phyloP scores from a whole-genome alignment of 139 green algal genomes.

The Picochlorum sp. region DNA sequence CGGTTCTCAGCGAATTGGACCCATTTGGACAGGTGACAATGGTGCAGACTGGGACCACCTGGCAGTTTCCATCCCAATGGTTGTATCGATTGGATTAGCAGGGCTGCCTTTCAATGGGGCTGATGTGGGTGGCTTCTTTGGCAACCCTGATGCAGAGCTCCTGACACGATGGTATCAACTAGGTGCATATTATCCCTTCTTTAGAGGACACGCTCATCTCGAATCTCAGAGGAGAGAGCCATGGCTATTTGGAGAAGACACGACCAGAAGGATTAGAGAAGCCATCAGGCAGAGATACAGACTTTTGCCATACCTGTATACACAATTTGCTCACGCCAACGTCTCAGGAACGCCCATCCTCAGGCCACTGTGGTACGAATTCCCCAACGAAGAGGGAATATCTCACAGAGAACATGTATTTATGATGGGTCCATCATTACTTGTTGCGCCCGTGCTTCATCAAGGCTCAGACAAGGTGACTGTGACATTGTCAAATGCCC shows the following conservation, averaged over 20 bases:
- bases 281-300: constrained; percentile 82
- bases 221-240: constrained; percentile 93
- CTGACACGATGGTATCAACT: constrained; percentile 92
- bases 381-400: constrained; percentile 51
- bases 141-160: constrained; percentile 91
- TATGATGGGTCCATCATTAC: constrained; percentile 63
- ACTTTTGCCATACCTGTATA: constrained; percentile 97
- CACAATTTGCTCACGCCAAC: constrained; percentile 81
- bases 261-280: constrained; percentile 65
- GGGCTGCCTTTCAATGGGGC: constrained; percentile 87
- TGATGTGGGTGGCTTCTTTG: constrained; percentile 98
- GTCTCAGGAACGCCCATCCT: constrained; percentile 71
- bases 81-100: constrained; percentile 75
- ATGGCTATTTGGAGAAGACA: constrained; percentile 90
- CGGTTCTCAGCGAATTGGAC: constrained; percentile 72
- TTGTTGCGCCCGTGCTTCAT: constrained; percentile 65
- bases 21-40: constrained; percentile 99
- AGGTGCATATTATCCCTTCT: constrained; percentile 94
- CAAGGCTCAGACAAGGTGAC: constrained; percentile 24
- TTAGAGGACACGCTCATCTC: constrained; percentile 91
- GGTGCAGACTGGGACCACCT: constrained; percentile 68
- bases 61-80: constrained; percentile 83
- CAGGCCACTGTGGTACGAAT: constrained; percentile 92
- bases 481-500: constrained; percentile 22
- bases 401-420: constrained; percentile 67